Evolutionary conservation across 2,329 filamentous ascomycete species (phyloP).

Genomic region (Fusarium solani-melongenae): DNA sequence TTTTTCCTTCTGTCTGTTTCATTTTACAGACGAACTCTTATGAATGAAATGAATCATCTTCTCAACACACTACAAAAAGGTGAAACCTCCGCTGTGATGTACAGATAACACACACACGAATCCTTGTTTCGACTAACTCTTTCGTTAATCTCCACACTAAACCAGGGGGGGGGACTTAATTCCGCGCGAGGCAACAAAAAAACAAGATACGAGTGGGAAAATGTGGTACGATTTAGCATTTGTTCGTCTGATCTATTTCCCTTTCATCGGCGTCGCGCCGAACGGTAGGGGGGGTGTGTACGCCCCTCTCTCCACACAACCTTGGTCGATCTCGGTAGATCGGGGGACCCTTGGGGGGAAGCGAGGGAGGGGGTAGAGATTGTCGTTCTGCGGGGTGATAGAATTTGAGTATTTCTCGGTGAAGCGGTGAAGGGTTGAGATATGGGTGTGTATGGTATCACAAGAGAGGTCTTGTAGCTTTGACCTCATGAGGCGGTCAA

Average conservation of each 20-base stretch:
- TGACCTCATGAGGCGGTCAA: background rate
- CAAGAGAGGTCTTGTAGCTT: background rate
- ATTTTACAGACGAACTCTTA: background rate
- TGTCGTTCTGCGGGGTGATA: background rate
- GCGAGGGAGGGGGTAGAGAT: background rate
- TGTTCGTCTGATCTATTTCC: conserved; percentile 1
- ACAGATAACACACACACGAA: background rate
- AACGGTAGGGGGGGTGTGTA: background rate
- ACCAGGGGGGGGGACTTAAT: background rate
- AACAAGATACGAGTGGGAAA: background rate
- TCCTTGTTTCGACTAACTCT: background rate
- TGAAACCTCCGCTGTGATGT: conserved; percentile 7
- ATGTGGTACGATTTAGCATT: background rate
- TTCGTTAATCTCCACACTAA: background rate
- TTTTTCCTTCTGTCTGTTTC: background rate
- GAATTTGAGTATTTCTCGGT: background rate
- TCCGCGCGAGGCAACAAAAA: background rate
- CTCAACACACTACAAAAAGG: background rate
- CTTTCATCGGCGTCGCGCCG: background rate
- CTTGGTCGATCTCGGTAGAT: background rate
- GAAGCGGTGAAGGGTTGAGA: background rate
- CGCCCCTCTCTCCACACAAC: background rate
- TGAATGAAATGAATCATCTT: conserved; percentile 18
- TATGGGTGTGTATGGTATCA: background rate
- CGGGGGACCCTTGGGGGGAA: background rate